Evolutionary conservation across 345 rosid species (phyloP).

Genomic region (Dipteronia dyeriana): DNA sequence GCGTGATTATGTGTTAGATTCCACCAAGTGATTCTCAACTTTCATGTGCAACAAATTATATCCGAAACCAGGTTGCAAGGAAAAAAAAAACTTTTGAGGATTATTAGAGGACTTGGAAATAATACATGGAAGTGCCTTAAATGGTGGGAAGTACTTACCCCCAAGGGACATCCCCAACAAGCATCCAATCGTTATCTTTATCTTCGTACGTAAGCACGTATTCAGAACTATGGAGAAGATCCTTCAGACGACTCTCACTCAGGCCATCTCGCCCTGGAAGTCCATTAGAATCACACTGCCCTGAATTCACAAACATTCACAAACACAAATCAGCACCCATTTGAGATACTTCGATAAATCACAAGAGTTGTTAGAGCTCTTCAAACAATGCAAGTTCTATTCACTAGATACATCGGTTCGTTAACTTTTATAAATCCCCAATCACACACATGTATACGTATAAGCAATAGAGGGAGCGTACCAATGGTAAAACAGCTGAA

Average conservation of each 20-base stretch:
- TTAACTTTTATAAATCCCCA: background rate
- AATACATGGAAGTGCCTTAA: background rate
- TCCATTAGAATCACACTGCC: conserved; percentile 48
- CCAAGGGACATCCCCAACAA: conserved; percentile 69
- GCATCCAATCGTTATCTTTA: conserved; percentile 67
- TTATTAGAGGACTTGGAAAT: background rate
- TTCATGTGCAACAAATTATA: background rate
- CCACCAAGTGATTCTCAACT: conserved; percentile 10
- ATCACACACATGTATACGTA: background rate
- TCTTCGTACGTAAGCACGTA: conserved; percentile 61
- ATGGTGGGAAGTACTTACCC: conserved; percentile 36
- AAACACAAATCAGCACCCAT: conserved; percentile 9
- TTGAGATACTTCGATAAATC: background rate
- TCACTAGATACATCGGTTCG: background rate
- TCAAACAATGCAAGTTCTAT: background rate
- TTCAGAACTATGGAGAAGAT: conserved; percentile 55
- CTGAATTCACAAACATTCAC: conserved; percentile 30
- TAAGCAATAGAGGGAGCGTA: conserved; percentile 22
- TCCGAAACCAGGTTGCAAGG: background rate
- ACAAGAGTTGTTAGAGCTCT: background rate
- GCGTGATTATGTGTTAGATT: background rate
- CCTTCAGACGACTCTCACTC: conserved; percentile 38
- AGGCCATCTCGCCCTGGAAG: conserved; percentile 43
- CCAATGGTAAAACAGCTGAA: conserved; percentile 65
- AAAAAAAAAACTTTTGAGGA: background rate